Evolutionary conservation across 2,329 filamentous ascomycete genomes (phyloP), one percentile per base, ranked within the genome.

Genomic region (Neoscytalidium dimidiatum): DNA sequence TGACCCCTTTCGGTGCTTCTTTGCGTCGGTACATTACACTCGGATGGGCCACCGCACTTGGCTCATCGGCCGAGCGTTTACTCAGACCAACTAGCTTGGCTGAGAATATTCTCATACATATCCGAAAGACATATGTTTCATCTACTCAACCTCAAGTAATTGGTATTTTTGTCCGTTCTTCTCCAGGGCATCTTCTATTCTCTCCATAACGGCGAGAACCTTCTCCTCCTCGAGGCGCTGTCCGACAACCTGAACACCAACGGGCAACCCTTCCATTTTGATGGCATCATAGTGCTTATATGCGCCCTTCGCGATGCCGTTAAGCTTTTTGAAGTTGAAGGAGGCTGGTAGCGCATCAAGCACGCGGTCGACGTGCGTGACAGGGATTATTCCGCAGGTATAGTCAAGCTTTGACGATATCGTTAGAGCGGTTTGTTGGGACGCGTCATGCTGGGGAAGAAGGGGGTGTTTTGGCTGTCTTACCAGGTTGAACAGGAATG

Each of bases 401-500:
- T 97, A 97, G 74, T 97, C 94, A 56, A 97, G 86, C 87, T 92
- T 67, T 19, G 63, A 28, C 3, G 7, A 66, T 72, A 51, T 70
- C 41, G 41, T 3, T 19, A 43, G 35, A n/a, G n/a, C n/a, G n/a
- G n/a, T n/a, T n/a, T n/a, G n/a, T n/a, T n/a, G n/a, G n/a, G n/a
- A n/a, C n/a, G n/a, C n/a, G n/a, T n/a, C n/a, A n/a, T n/a, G n/a
- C n/a, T n/a, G n/a, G n/a, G n/a, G n/a, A n/a, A n/a, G n/a, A n/a
- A n/a, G n/a, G n/a, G n/a, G n/a, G n/a, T n/a, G n/a, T n/a, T n/a
- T n/a, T n/a, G n/a, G n/a, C n/a, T n/a, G n/a, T n/a, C 86, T 78
- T 80, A 91, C 89, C 72, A 97, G 69, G 71, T 97, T 97, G 81
- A 95, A 98, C 64, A 97, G 79, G 75, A 97, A 97, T 0, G 94